A percentile compares a stretch with the other conserved stretches of the same genome.
Evolutionary conservation across 2,329 filamentous ascomycete species (phyloP).

Genomic region (Aspergillus ochraceus): DNA sequence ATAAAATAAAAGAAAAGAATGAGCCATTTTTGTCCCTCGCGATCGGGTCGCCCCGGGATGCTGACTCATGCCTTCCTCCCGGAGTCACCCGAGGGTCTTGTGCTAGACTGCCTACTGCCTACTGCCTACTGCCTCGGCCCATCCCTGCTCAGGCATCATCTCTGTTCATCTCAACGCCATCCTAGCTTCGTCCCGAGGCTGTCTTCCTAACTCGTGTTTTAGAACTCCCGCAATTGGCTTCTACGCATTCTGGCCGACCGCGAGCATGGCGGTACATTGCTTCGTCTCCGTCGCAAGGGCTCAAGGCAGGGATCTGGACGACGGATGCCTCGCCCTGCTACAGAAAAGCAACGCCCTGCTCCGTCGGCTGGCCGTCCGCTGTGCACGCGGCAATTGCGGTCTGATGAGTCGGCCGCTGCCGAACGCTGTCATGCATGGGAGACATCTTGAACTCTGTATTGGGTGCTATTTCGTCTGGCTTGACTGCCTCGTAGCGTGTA

Average conservation of each 20-base stretch:
- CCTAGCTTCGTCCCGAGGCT: neutral
- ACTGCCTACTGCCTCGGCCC: neutral
- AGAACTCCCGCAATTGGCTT: no score
- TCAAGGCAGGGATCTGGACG: no score
- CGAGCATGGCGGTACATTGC: no score
- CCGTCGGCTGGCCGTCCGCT: neutral
- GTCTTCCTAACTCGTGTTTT: no score
- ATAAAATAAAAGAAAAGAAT: neutral
- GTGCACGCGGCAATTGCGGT: neutral
- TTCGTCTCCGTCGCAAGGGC: no score
- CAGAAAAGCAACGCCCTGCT: no score
- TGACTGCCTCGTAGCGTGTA: neutral
- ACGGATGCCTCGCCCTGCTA: no score
- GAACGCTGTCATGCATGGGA: no score
- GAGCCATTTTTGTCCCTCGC: neutral
- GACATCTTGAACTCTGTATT: neutral
- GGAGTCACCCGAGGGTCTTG: neutral
- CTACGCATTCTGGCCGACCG: no score
- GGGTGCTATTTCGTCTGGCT: neutral
- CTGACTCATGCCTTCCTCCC: neutral
- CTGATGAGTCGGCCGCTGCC: neutral
- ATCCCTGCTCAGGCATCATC: neutral
- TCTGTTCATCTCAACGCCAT: neutral
- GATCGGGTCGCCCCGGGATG: neutral
- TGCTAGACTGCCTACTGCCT: no score